Evolutionary conservation across 2,329 filamentous ascomycete genomes (phyloP).

Genomic region (Basipetospora sp.): DNA sequence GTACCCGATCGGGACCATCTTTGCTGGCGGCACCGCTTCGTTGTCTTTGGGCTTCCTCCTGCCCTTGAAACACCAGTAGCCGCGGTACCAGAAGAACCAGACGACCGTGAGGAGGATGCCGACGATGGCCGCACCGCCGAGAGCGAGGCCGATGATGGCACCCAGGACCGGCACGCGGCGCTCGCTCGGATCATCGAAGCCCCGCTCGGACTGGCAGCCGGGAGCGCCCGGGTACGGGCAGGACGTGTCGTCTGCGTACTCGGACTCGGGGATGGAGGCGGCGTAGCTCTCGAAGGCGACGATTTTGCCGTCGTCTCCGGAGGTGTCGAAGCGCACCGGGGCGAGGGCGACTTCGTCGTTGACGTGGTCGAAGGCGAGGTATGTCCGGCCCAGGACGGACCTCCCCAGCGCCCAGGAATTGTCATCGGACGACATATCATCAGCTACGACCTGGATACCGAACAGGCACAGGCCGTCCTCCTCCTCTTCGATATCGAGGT

Average conservation of each 20-base stretch:
- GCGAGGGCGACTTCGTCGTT: constrained; percentile 60
- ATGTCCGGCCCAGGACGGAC: constrained; percentile 48
- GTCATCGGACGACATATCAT: too few relatives aligned
- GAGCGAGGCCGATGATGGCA: background rate
- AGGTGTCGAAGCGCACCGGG: constrained; percentile 48
- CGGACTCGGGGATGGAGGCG: constrained; percentile 1
- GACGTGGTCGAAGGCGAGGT: constrained; percentile 59
- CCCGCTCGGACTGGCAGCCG: background rate
- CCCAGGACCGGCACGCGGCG: background rate
- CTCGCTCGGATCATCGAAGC: background rate
- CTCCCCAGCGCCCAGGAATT: constrained; percentile 36
- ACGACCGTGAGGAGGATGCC: background rate
- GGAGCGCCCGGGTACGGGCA: background rate
- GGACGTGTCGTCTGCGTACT: background rate
- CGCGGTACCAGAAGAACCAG: background rate
- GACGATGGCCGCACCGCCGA: background rate
- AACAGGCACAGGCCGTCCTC: too few relatives aligned
- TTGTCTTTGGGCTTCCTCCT: background rate
- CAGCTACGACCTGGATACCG: too few relatives aligned
- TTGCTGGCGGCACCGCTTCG: too few relatives aligned
- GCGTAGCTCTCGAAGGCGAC: constrained; percentile 1
- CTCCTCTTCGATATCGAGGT: too few relatives aligned
- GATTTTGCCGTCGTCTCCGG: constrained; percentile 14
- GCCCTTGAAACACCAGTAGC: constrained; percentile 1
- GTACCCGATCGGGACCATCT: too few relatives aligned